These are phyloP conservation scores for Blastomyces percursus DNA, from an alignment of 2,329 filamentous ascomycete genomes.

Conservation along the genomic window DNA sequence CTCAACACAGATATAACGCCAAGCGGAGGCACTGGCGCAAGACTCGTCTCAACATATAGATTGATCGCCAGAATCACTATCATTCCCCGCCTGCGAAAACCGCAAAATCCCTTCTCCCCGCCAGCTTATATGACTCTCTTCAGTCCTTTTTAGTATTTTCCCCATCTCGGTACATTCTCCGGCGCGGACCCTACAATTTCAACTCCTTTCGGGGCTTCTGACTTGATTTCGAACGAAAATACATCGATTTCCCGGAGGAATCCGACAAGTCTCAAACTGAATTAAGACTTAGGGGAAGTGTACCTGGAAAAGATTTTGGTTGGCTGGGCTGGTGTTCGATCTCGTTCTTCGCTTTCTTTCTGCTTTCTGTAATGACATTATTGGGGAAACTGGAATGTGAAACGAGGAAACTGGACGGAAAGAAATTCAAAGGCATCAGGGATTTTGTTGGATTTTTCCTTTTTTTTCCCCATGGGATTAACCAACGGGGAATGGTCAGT, in stretches of 20 bases:
- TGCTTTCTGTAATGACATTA: not conserved
- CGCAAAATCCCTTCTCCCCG: not conserved
- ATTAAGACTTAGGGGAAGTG: not conserved
- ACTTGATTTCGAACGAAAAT: not conserved
- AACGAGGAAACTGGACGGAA: not conserved
- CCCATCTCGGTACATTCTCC: conserved; percentile 3
- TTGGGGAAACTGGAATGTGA: too few species aligned
- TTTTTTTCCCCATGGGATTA: not conserved
- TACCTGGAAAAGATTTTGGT: not conserved
- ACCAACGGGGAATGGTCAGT: not conserved
- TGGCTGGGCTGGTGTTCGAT: not conserved
- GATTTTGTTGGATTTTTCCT: not conserved
- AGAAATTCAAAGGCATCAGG: not conserved
- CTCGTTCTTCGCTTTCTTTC: not conserved
- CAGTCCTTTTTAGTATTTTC: not conserved
- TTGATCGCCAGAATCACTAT: conserved; percentile 39
- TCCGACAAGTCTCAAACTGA: not conserved
- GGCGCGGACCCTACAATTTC: not conserved
- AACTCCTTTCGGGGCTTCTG: not conserved
- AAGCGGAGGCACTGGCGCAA: conserved; percentile 99
- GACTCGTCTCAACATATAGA: conserved; percentile 95
- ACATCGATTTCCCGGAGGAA: not conserved
- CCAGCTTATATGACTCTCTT: not conserved
- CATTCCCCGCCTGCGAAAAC: conserved; percentile 23
- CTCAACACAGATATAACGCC: conserved; percentile 78